Base-by-base conservation (phyloP, 75 land plant species). In the Selaginella tamariscina region DNA sequence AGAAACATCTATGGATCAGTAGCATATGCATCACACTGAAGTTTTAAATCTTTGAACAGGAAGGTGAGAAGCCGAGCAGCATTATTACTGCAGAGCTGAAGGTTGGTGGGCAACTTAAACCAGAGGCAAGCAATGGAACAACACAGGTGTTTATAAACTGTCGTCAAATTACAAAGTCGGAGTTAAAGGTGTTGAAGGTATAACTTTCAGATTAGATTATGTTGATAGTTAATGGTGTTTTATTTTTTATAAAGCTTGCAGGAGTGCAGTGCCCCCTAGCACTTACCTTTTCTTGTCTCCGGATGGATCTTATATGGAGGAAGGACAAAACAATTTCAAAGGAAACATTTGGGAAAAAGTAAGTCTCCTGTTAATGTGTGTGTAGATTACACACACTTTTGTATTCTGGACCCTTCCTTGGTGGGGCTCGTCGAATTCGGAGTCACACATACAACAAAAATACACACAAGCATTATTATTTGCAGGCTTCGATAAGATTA, bases 291-390 rank as follows among this genome's bases (percentile, higher is more conserved):
- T 90, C 88, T 80, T 94, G 71, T 81, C 89, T 73, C 78, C 83
- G 23, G 98, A 94, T 84, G 98, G 98, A 1, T 76, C 85, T 20
- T 89, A 89, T 70, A 81, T 75, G 76, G 98, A 94, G 56, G 98
- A 89, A 79, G 98, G 98, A 15, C 84, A 83, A 66, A 94, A 89
- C 77, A 94, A 87, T 62, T 68, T 71, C 0, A 88, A 77, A 76
- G 98, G 98, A n/a, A 82, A 89, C 57, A 83, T 94, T 21, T 94
- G 96, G 96, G 83, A 84, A 59, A 94, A 85, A 85, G 98, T 86
- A 57, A 2, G 18, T 72, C 64, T 39, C 49, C 11, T 39, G 15
- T 39, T 15, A 39, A 39, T 39, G 49, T 39, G 49, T 15, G 5
- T 15, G n/a, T n/a, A n/a, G n/a, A n/a, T n/a, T n/a, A n/a, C n/a